A percentile compares a stretch with the other conserved stretches of the same genome.
Evolutionary conservation across 2,329 filamentous ascomycete genomes (phyloP).

Genomic region (Oidium heveae): DNA sequence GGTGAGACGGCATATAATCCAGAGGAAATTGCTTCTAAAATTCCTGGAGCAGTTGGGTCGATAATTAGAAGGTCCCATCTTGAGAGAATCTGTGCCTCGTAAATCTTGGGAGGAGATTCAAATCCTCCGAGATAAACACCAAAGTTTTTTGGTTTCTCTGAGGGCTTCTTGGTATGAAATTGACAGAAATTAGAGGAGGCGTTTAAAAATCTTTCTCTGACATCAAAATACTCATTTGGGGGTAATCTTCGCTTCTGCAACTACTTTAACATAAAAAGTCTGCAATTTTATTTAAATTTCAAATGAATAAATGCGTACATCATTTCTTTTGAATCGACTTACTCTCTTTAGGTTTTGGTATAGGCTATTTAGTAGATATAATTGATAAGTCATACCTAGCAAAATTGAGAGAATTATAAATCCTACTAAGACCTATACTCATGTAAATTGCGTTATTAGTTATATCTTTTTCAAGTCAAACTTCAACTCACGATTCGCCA

Average conservation of each 20-base stretch:
- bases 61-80: constrained; percentile 20
- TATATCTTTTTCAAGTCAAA: not conserved
- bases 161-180: constrained; percentile 4
- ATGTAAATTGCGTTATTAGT: constrained; percentile 1
- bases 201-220: constrained; percentile 5
- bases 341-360: not conserved
- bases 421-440: constrained; percentile 8
- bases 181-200: constrained; percentile 3
- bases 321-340: not conserved
- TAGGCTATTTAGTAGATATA: constrained; percentile 3
- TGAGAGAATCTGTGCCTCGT: constrained; percentile 15
- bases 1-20: constrained; percentile 4
- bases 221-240: constrained; percentile 2
- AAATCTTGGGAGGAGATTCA: constrained; percentile 11
- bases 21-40: constrained; percentile 14
- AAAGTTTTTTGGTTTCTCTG: constrained; percentile 7
- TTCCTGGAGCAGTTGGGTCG: constrained; percentile 17
- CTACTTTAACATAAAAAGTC: not conserved
- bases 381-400: constrained; percentile 6
- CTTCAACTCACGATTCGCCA: constrained; percentile 8
- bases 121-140: constrained; percentile 20
- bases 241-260: constrained; percentile 4
- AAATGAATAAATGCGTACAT: not conserved
- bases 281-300: not conserved
- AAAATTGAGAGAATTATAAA: constrained; percentile 8